Evolutionary conservation across 73 alveolate species (phyloP), one percentile per base, ranked within the genome.

Genomic region (Symbiodinium natans): DNA sequence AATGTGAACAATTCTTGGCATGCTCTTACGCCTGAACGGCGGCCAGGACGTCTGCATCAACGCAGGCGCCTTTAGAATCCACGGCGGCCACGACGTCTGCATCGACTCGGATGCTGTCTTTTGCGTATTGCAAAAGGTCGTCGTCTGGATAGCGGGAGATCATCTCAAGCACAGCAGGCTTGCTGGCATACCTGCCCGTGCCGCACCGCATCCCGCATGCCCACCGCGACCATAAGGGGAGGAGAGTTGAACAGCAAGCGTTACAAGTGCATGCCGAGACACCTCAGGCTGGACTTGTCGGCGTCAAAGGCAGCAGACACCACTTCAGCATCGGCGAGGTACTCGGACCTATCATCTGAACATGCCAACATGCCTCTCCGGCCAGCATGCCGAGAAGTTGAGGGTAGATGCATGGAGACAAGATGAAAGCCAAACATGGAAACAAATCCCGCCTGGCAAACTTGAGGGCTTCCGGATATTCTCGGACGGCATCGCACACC

Each of bases 371-470:
- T n/a, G n/a, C n/a, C n/a, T n/a, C n/a, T n/a, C n/a, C n/a, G n/a
- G n/a, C n/a, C n/a, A n/a, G n/a, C n/a, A n/a, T n/a, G n/a, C n/a
- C n/a, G n/a, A n/a, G n/a, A n/a, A n/a, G n/a, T n/a, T n/a, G n/a
- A n/a, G n/a, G n/a, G n/a, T n/a, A n/a, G n/a, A n/a, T n/a, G n/a
- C n/a, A n/a, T n/a, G n/a, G n/a, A n/a, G n/a, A n/a, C n/a, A n/a
- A n/a, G n/a, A n/a, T n/a, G n/a, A n/a, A n/a, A n/a, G n/a, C n/a
- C n/a, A n/a, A n/a, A n/a, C n/a, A n/a, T n/a, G n/a, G n/a, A n/a
- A n/a, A n/a, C n/a, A n/a, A n/a, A n/a, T n/a, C n/a, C 40, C 80
- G 13, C 80, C 80, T 21, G 80, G 80, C 80, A n/a, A 63, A 63
- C 33, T 29, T 63, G 36, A 63, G 80, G 80, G 80, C 80, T 23